Evolutionary conservation across 371 early-diverging fungal genomes (phyloP).

Genomic region (Mucor velutinosus): DNA sequence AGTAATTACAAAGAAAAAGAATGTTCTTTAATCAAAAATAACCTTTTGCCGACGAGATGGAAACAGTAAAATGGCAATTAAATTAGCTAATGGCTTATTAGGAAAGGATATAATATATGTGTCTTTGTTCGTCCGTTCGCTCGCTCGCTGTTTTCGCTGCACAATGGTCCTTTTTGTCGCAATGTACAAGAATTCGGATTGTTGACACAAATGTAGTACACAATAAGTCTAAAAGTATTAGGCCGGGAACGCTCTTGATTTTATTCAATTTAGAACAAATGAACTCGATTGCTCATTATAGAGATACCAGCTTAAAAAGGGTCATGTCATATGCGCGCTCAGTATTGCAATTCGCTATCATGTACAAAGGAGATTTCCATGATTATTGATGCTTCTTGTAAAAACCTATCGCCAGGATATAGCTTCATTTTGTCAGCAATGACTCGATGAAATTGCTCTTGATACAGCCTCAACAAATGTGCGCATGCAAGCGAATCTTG

Average conservation of each 20-base stretch:
- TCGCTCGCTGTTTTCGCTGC: background rate
- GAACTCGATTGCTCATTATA: background rate
- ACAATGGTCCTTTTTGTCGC: background rate
- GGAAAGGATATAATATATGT: background rate
- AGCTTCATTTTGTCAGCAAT: background rate
- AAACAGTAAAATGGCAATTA: background rate
- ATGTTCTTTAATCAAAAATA: background rate
- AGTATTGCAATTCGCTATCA: background rate
- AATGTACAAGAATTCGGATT: background rate
- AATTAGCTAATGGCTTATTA: background rate
- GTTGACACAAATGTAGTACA: background rate
- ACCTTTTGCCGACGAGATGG: background rate
- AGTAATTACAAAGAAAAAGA: background rate
- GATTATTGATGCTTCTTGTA: too few relatives aligned
- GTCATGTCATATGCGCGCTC: background rate
- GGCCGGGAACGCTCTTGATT: background rate
- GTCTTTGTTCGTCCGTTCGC: too few relatives aligned
- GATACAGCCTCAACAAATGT: too few relatives aligned
- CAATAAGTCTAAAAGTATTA: background rate
- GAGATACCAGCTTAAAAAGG: too few relatives aligned
- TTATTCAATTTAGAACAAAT: background rate
- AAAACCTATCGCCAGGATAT: too few relatives aligned
- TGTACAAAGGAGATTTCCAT: too few relatives aligned
- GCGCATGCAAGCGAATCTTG: background rate
- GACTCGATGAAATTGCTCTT: too few relatives aligned